Percentiles rank a stretch among this genome's conserved stretches.
Conservation (phyloP, 768 basidiomycete species). For the Mycena galericulata region DNA sequence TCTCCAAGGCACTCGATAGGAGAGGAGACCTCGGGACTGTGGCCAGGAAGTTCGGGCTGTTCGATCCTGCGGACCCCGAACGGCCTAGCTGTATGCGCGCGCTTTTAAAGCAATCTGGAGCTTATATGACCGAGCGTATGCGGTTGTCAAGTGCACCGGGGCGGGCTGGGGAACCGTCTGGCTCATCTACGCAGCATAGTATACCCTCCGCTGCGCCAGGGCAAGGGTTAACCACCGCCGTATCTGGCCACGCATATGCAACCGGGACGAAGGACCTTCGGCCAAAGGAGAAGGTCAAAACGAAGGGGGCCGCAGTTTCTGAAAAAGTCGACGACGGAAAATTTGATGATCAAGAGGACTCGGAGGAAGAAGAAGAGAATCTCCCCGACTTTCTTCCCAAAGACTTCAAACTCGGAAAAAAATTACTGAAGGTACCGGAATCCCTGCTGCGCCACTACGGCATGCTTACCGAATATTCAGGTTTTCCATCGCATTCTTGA, state of each 20-base stretch:
- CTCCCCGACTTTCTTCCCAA: slow-evolving; percentile 30
- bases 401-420: slow-evolving; percentile 32
- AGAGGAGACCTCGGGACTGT: not conserved
- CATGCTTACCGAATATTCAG: not conserved
- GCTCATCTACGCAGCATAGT: no score
- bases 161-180: no score
- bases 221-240: not conserved
- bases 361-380: slow-evolving; percentile 19
- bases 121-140: not conserved
- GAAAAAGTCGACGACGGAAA: not conserved
- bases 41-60: slow-evolving; percentile 23
- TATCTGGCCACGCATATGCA: slow-evolving; percentile 21
- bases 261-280: slow-evolving; percentile 5
- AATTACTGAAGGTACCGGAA: slow-evolving; percentile 21
- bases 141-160: not conserved
- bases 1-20: slow-evolving; percentile 2
- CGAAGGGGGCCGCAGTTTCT: not conserved
- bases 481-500: slow-evolving; percentile 30
- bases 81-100: not conserved
- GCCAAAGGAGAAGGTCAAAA: slow-evolving; percentile 27
- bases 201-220: no score
- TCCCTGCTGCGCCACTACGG: not conserved
- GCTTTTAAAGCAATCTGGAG: not conserved
- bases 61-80: slow-evolving; percentile 18
- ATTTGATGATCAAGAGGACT: not conserved